Conservation (phyloP, 1,284 basidiomycete species). For the Moesziomyces parantarcticus region DNA sequence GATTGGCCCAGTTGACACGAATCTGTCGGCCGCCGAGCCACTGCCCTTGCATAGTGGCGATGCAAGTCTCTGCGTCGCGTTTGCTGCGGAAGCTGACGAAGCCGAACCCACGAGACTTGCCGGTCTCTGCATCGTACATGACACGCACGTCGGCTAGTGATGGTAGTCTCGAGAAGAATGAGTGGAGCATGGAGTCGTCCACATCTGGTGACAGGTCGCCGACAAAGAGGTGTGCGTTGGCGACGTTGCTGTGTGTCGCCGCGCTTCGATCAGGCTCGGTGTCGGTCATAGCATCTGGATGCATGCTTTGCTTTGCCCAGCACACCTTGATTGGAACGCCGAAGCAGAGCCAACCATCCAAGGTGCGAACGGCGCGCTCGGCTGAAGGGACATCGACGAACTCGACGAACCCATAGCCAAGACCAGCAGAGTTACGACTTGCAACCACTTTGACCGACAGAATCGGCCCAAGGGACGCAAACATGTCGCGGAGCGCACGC, state of each 20-base stretch:
- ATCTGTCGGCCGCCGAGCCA: constrained; percentile 97
- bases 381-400: constrained; percentile 93
- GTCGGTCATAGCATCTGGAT: constrained; percentile 22
- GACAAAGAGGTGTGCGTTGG: constrained; percentile 96
- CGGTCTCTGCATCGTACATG: constrained; percentile 99
- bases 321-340: constrained; percentile 75
- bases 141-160: constrained; percentile 95
- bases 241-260: constrained; percentile 75
- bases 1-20: constrained; percentile 99
- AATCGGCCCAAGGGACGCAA: constrained; percentile 92
- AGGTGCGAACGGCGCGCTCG: constrained; percentile 92
- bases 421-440: constrained; percentile 78
- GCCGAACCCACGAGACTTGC: constrained; percentile 93
- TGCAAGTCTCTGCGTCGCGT: constrained; percentile 96
- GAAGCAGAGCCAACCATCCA: constrained; percentile 97
- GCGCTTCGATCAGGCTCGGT: constrained; percentile 1
- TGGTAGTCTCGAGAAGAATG: constrained; percentile 94
- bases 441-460: constrained; percentile 99
- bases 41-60: constrained; percentile 98
- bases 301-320: constrained; percentile 60
- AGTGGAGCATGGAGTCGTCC: constrained; percentile 93
- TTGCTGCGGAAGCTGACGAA: constrained; percentile 95
- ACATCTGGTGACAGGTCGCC: constrained; percentile 98
- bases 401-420: constrained; percentile 98
- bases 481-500: constrained; percentile 87